phyloP scores from a whole-genome alignment of 2,329 filamentous ascomycete genomes.

The Lasiodiplodia sp. region DNA sequence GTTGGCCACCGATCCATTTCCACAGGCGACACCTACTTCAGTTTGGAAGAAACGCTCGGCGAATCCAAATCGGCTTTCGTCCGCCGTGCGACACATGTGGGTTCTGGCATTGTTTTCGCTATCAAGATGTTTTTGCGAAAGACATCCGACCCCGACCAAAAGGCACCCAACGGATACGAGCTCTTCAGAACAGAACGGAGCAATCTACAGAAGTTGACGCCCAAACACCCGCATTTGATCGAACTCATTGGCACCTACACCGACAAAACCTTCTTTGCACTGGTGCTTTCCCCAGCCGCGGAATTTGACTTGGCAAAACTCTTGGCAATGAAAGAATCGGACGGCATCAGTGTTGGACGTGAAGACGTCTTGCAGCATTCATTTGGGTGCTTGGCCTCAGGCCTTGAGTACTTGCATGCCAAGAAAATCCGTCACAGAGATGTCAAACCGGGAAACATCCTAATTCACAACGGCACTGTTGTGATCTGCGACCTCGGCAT shows the following conservation, averaged over 20 bases:
- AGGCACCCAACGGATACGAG: background rate
- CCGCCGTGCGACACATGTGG: background rate
- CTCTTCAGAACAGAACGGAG: background rate
- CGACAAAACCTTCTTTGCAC: background rate
- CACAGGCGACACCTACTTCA: background rate
- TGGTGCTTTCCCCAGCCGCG: background rate
- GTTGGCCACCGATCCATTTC: background rate
- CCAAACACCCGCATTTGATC: background rate
- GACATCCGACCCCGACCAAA: background rate
- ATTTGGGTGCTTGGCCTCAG: background rate
- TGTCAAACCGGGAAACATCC: constrained; percentile 2
- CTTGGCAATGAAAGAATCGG: background rate
- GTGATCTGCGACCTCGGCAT: background rate
- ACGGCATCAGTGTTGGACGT: background rate
- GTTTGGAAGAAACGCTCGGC: background rate
- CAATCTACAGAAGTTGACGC: background rate
- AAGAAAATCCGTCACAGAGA: background rate
- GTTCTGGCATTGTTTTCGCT: no score
- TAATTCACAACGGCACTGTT: background rate
- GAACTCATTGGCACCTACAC: background rate
- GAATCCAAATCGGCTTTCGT: background rate
- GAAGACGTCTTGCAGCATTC: background rate
- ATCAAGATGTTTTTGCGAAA: background rate
- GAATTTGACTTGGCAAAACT: background rate
- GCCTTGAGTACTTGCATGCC: background rate